Evolutionary conservation across 257 asterid species (phyloP).

Genomic region (Solanum habrochaites): DNA sequence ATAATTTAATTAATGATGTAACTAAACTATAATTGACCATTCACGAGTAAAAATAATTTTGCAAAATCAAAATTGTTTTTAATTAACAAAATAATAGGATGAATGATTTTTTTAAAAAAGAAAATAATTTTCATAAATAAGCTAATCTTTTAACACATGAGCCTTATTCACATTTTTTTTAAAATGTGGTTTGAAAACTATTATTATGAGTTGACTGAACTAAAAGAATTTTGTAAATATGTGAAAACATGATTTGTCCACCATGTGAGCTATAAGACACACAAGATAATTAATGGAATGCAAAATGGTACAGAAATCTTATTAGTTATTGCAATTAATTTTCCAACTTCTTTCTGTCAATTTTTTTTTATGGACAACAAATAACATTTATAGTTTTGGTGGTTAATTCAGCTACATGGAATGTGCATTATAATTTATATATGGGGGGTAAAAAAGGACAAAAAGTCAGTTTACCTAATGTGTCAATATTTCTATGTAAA

Average conservation of each 20-base stretch:
- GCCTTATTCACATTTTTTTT: no score
- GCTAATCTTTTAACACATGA: no score
- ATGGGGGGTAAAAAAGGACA: neutral
- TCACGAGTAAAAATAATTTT: neutral
- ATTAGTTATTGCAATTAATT: neutral
- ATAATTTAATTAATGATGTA: no score
- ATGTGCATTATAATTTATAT: neutral
- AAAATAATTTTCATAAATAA: no score
- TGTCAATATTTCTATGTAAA: neutral
- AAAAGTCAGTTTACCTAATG: neutral
- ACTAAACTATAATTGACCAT: no score
- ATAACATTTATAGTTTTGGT: neutral
- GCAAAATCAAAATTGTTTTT: no score
- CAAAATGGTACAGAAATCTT: neutral
- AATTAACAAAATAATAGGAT: no score
- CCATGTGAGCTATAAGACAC: neutral
- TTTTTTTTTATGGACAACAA: neutral
- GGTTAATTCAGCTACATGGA: neutral
- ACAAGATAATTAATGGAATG: neutral
- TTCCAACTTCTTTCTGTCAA: neutral
- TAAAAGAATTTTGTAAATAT: neutral
- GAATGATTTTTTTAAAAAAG: fast-evolving
- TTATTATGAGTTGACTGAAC: neutral
- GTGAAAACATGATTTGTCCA: neutral
- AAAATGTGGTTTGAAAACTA: neutral